Base-by-base conservation (phyloP, 1,284 basidiomycete genomes). In the Chiua sp. region DNA sequence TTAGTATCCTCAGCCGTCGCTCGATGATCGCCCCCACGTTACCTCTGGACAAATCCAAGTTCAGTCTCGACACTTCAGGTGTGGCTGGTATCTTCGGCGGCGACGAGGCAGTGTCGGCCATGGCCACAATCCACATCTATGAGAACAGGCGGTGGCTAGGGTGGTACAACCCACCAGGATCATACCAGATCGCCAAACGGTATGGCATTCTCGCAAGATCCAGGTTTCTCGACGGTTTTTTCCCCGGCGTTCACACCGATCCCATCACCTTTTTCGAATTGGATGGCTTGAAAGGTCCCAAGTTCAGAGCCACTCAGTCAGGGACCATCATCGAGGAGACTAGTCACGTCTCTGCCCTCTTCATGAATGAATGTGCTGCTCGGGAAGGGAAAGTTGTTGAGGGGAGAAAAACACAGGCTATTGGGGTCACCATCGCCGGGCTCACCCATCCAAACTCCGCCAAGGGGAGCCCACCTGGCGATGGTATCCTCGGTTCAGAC, bases 121-220 rank as follows among this genome's bases (percentile, higher is more conserved):
- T 77, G 72, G 67, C 67, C 0, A 77, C 74, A 0, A 64, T 75
- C 10, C 72, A 77, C 48, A 56, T 77, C 20, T 76, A 68, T 48
- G 58, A 65, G 48, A 63, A 62, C 5, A 74, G 72, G 37, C 66
- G 52, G 15, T 76, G 65, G 69, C 33, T 74, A 15, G 74, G 74
- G 3, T 75, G 74, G 76, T 77, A 76, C 30, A 75, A 77, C n/a
- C 63, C 75, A 4, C 76, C 76, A 8, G 76, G 74, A 13, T 70
- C 73, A 10, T 77, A 75, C 52, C 51, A 62, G 11, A 67, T 77
- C n/a, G 75, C 73, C 23, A 74, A 66, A 39, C 63, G 66, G 46
- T 77, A 68, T 15, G 67, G 60, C 15, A 60, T 60, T 35, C 66
- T 75, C 2, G 63, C 74, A 20, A 67, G 60, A 7, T 75, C 69